Conservation (phyloP, 768 basidiomycete genomes). For the Collybia sp. region DNA sequence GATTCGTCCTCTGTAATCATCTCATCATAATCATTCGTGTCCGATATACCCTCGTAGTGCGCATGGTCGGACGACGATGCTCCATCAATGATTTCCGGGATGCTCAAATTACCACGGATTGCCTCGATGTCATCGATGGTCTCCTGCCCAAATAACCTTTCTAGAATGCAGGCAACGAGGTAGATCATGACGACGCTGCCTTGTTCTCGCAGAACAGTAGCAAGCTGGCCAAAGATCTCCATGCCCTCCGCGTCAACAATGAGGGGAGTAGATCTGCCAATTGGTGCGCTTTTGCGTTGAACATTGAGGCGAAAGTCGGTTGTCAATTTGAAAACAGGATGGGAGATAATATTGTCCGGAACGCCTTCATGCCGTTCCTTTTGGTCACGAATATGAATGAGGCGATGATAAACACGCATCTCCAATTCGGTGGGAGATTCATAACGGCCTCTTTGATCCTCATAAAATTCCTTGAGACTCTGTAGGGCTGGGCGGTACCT, state of each 20-base stretch:
- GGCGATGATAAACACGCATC: constrained; percentile 92
- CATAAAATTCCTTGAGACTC: constrained; percentile 90
- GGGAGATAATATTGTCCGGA: constrained; percentile 56
- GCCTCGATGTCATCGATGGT: constrained; percentile 73
- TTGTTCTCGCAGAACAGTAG: constrained; percentile 56
- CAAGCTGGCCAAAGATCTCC: constrained; percentile 63
- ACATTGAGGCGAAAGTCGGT: constrained; percentile 78
- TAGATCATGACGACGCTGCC: constrained; percentile 74
- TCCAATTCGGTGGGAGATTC: constrained; percentile 85
- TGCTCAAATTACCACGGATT: constrained; percentile 51
- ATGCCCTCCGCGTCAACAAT: constrained; percentile 63
- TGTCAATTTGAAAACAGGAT: constrained; percentile 79
- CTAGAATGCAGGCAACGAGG: constrained; percentile 84
- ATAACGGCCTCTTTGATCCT: constrained; percentile 68
- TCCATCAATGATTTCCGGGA: constrained; percentile 70
- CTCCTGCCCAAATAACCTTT: constrained; percentile 79
- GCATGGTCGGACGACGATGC: constrained; percentile 20
- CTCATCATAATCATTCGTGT: constrained; percentile 12
- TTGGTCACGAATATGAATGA: constrained; percentile 87
- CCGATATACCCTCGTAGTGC: constrained; percentile 12
- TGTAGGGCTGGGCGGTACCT: constrained; percentile 60
- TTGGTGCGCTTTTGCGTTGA: constrained; percentile 74
- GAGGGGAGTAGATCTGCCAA: constrained; percentile 60
- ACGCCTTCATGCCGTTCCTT: constrained; percentile 72
- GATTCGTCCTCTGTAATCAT: constrained; percentile 4